Evolutionary conservation across 2,329 filamentous ascomycete genomes (phyloP).

Genomic region (Apiospora malaysiana): DNA sequence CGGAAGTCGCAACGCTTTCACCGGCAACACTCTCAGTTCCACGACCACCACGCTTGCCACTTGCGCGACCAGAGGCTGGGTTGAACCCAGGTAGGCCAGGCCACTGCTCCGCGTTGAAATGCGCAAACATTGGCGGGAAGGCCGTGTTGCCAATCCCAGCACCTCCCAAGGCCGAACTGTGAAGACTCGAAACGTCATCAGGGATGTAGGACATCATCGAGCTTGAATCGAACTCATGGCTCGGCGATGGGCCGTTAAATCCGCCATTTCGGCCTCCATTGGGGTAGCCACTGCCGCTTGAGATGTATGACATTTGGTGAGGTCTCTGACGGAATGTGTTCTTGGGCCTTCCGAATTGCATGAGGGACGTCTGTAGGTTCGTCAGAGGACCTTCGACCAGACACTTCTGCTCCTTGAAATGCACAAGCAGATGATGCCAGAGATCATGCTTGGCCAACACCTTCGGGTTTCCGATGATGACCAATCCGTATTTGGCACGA

Average conservation of each 20-base stretch:
- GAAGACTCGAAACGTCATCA: constrained; percentile 95
- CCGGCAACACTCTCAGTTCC: constrained; percentile 82
- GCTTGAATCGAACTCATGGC: constrained; percentile 73
- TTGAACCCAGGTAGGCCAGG: constrained; percentile 75
- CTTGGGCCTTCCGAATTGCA: constrained; percentile 95
- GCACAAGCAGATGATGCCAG: constrained; percentile 92
- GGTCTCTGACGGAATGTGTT: constrained; percentile 88
- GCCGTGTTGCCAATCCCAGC: constrained; percentile 76
- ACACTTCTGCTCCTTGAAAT: constrained; percentile 97
- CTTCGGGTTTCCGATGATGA: constrained; percentile 97
- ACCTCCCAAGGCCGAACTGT: constrained; percentile 88
- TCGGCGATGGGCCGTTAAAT: constrained; percentile 48
- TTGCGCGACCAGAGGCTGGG: constrained; percentile 63
- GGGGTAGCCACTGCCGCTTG: constrained; percentile 46
- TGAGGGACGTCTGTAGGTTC: constrained; percentile 92
- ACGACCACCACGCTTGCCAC: constrained; percentile 69
- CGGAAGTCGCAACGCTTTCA: constrained; percentile 90
- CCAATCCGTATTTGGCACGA: constrained; percentile 93
- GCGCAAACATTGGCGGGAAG: constrained; percentile 94
- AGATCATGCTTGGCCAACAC: constrained; percentile 96
- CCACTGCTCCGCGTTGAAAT: constrained; percentile 88
- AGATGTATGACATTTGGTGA: constrained; percentile 73
- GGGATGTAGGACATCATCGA: constrained; percentile 96
- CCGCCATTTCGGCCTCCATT: constrained; percentile 44
- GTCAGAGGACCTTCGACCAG: constrained; percentile 94